Percentiles rank a stretch among this genome's conserved stretches.
Conservation (phyloP, 2,329 filamentous ascomycete species). For the Hypoxylon sp. region DNA sequence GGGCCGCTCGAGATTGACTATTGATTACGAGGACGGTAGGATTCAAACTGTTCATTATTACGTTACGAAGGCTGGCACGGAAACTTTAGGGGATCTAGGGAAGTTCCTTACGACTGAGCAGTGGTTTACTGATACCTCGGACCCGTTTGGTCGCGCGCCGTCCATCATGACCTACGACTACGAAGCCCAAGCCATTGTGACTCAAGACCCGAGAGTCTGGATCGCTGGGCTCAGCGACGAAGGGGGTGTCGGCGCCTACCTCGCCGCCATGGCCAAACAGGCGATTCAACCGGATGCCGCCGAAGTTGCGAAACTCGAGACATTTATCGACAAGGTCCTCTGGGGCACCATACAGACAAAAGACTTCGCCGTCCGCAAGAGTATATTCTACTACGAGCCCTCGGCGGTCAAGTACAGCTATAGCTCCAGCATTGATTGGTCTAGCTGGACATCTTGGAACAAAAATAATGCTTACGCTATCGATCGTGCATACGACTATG, state of each 20-base stretch:
- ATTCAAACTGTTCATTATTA: slow-evolving; percentile 71
- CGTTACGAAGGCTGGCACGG: slow-evolving; percentile 64
- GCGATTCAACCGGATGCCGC: slow-evolving; percentile 63
- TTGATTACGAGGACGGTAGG: slow-evolving; percentile 64
- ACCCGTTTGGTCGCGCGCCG: slow-evolving; percentile 68
- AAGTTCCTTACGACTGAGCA: slow-evolving; percentile 68
- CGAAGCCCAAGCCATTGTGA: slow-evolving; percentile 60
- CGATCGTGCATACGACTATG: slow-evolving; percentile 71
- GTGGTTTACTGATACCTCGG: slow-evolving; percentile 66
- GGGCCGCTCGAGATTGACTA: slow-evolving; percentile 65
- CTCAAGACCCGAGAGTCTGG: slow-evolving; percentile 68
- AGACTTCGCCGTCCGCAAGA: slow-evolving; percentile 67
- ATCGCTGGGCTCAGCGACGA: slow-evolving; percentile 73
- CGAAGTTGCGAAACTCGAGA: slow-evolving; percentile 68
- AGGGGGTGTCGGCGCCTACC: slow-evolving; percentile 69
- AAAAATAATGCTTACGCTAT: slow-evolving; percentile 61
- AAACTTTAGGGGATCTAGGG: slow-evolving; percentile 64
- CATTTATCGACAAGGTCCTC: slow-evolving; percentile 67
- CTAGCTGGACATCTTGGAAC: slow-evolving; percentile 67
- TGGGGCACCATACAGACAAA: slow-evolving; percentile 64
- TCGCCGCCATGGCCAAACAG: slow-evolving; percentile 70
- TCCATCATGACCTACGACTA: slow-evolving; percentile 72
- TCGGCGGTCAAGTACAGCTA: slow-evolving; percentile 62
- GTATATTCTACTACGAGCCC: slow-evolving; percentile 71
- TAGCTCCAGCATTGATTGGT: slow-evolving; percentile 62